Evolutionary conservation across 75 land plant genomes (phyloP).

Genomic region (Picea glauca): DNA sequence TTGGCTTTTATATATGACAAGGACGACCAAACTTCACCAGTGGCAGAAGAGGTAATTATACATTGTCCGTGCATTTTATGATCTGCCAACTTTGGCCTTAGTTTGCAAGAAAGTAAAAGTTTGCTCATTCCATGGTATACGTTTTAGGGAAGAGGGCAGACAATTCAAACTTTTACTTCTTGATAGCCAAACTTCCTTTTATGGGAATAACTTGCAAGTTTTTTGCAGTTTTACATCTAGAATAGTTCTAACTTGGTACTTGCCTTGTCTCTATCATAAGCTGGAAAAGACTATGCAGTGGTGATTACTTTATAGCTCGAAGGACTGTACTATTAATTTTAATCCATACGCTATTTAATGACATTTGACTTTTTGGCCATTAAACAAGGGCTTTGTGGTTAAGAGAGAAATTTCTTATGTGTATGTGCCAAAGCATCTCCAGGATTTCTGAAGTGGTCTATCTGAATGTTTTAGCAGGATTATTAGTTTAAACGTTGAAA

Average conservation of each 20-base stretch:
- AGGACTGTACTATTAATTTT: not conserved
- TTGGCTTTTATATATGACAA: slow-evolving; percentile 91
- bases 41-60: slow-evolving; percentile 71
- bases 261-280: not conserved
- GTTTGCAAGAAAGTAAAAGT: not conserved
- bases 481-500: not conserved
- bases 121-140: not conserved
- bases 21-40: slow-evolving; percentile 86
- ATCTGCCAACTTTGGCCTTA: not conserved
- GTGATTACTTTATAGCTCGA: not conserved
- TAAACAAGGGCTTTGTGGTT: not conserved
- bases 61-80: not conserved
- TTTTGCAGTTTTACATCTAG: not conserved
- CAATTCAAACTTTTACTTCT: not conserved
- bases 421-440: not conserved
- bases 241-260: not conserved
- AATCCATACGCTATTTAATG: not conserved
- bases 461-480: not conserved
- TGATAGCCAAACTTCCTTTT: not conserved
- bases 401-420: not conserved
- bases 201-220: not conserved
- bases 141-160: not conserved
- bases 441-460: not conserved
- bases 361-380: not conserved
- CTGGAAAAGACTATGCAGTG: not conserved